Evolutionary conservation across 1,139 yeast genomes (phyloP).

Genomic region (Nakaseomyces kungkrabaensis): DNA sequence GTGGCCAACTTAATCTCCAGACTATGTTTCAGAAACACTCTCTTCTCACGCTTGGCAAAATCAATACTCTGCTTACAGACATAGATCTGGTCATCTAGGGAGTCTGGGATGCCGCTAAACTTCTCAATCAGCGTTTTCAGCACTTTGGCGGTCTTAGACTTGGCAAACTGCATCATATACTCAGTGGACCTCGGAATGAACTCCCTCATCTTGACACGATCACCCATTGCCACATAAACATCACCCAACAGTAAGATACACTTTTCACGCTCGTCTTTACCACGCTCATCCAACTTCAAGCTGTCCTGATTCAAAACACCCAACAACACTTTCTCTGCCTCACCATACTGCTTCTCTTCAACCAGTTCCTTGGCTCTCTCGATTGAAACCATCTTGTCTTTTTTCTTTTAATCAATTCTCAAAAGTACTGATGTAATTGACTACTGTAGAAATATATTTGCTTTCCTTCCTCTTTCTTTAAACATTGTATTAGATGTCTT

Average conservation of each 20-base stretch:
- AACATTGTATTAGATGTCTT: no score
- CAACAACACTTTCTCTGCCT: slow-evolving; percentile 49
- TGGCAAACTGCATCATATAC: slow-evolving; percentile 67
- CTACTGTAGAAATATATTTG: no score
- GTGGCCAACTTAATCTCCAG: slow-evolving; percentile 77
- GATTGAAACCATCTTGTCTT: slow-evolving; percentile 19
- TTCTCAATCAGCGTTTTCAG: slow-evolving; percentile 67
- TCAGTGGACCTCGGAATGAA: slow-evolving; percentile 64
- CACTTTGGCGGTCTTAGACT: slow-evolving; percentile 90
- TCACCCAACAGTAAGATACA: slow-evolving; percentile 58
- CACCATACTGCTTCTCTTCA: slow-evolving; percentile 36
- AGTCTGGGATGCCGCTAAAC: slow-evolving; percentile 57
- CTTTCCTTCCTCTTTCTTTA: no score
- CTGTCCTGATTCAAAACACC: slow-evolving; percentile 22
- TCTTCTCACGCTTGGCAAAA: slow-evolving; percentile 78
- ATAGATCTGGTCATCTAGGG: slow-evolving; percentile 61
- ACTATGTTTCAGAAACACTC: slow-evolving; percentile 81
- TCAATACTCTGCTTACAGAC: slow-evolving; percentile 73
- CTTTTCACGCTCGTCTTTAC: slow-evolving; percentile 45
- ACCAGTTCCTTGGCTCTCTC: slow-evolving; percentile 53
- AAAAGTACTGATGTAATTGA: no score
- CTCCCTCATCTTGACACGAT: slow-evolving; percentile 43
- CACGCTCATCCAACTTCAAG: slow-evolving; percentile 18
- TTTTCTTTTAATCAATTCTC: no score
- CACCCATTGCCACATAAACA: slow-evolving; percentile 39